Evolutionary conservation across 495 filamentous ascomycete species (phyloP), one percentile per base, ranked within the genome.

Genomic region (Daldinia bambusicola): DNA sequence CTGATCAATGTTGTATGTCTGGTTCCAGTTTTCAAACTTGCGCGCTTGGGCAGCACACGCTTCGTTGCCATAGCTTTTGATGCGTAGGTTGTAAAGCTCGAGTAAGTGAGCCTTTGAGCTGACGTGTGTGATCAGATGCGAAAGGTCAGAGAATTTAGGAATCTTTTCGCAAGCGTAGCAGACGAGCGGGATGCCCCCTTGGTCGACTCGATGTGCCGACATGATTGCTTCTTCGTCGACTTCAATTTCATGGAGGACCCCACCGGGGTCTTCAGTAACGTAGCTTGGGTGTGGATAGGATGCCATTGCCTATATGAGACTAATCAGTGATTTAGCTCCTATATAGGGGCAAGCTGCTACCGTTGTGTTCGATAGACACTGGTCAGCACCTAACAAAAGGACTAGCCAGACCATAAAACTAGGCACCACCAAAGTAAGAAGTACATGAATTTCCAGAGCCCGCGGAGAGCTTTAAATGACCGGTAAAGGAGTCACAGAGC

Each of bases 51-150:
- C 70, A 5, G 79, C 76, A 5, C 88, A 85, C 0, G 76, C 73
- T 5, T 67, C 65, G 40, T 96, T 90, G 26, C 84, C 80, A 31
- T 84, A 80, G 53, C 88, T 84, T 63, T 84, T 85, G 59, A 97
- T 84, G 66, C 90, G 84, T 38, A 92, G 80, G 69, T 91, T 92
- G 84, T 91, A 92, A 55, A 90, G 85, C 69, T 91, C 83, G 14
- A 91, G 86, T 10, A 97, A 80, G 76, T 98, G 94, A 37, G 89
- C 89, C 74, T 97, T 97, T 56, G 93, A 97, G 26, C 89, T 85
- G 16, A 96, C 85, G 72, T 98, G 94, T 36, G 94, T 98, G 63
- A 98, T 84, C 26, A 97, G 83, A 74, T 97, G 94, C 14, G 93
- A 96, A 36, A 92, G 80, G 75, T 98, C 94, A 57, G 93, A 95